Base-by-base conservation (phyloP, 441 rosid species). In the Cnidoscolus chayamansa region DNA sequence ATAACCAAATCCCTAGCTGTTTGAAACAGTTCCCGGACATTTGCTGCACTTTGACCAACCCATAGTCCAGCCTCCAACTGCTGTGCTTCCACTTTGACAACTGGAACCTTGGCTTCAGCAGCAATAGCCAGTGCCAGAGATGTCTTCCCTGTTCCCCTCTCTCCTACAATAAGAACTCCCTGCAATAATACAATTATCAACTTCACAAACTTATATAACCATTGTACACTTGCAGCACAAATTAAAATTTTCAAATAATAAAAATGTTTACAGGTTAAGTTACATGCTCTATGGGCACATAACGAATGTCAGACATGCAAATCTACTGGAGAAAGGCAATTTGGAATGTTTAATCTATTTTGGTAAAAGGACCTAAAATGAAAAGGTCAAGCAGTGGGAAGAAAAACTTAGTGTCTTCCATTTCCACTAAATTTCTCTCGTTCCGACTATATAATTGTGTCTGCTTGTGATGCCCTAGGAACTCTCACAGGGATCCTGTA, bases 11-110 rank as follows among this genome's bases (percentile, higher is more conserved):
- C 97, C 81, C 98, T 89, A 54, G 98, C 98, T 68, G 98, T 88
- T 82, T 92, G 97, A 85, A 94, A 94, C 82, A 94, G 88, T 83
- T 94, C 98, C 81, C 98, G 88, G 80, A 92, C 92, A 84, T 94
- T 94, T 10, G 98, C 90, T 64, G 98, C 98, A 83, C 98, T 88
- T 83, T 94, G 98, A 69, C 98, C 98, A 83, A 94, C 97, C 98
- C 97, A 94, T 48, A 89, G 81, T 54, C 98, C 98, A 80, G 96
- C 97, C 86, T 94, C 98, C 86, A 94, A 81, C 81, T 94, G 94
- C 79, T 94, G 92, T 63, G 98, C 97, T 79, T 84, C 81, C 73
- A 94, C 86, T 57, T 88, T 85, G 65, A 94, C 98, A 81, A 94
- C 97, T 43, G 98, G 98, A 62, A 94, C 97, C 82, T 82, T 86